Conservation (phyloP, 2,329 filamentous ascomycete genomes). For the Aspergillus nomiae region DNA sequence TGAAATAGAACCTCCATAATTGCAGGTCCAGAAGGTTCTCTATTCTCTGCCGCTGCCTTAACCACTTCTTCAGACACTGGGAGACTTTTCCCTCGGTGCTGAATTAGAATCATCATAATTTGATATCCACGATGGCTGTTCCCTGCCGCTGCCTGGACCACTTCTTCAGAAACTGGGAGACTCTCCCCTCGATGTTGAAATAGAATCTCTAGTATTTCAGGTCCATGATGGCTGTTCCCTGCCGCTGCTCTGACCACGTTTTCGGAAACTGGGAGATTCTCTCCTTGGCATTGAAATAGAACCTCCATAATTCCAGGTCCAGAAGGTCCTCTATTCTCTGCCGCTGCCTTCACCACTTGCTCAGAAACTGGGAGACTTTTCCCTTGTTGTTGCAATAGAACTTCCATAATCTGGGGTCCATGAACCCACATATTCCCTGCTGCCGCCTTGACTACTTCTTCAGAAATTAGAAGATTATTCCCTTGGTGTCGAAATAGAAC, state of each 20-base stretch:
- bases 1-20: not conserved
- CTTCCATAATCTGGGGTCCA: not conserved
- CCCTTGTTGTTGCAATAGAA: not conserved
- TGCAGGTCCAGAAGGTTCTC: not conserved
- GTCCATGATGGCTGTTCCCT: not conserved
- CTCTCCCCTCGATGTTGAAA: not conserved
- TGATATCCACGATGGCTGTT: not conserved
- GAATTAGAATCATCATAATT: not conserved
- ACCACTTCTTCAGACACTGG: not conserved
- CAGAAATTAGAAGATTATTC: not conserved
- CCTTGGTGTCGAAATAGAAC: not conserved
- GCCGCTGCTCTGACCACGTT: too few relatives aligned
- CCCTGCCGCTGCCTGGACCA: not conserved
- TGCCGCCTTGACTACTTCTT: not conserved
- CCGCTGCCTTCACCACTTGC: too few relatives aligned
- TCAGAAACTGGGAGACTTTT: too few relatives aligned
- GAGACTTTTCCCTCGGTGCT: accelerated
- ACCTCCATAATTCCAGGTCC: not conserved
- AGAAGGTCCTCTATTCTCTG: not conserved
- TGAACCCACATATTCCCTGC: not conserved
- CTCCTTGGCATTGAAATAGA: too few relatives aligned
- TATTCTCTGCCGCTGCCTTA: not conserved
- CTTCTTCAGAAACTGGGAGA: not conserved
- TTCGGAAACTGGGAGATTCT: too few relatives aligned
- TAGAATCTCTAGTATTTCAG: not conserved